Base-by-base conservation (phyloP, 2,329 filamentous ascomycete genomes). In the Hypocrella siamensis region DNA sequence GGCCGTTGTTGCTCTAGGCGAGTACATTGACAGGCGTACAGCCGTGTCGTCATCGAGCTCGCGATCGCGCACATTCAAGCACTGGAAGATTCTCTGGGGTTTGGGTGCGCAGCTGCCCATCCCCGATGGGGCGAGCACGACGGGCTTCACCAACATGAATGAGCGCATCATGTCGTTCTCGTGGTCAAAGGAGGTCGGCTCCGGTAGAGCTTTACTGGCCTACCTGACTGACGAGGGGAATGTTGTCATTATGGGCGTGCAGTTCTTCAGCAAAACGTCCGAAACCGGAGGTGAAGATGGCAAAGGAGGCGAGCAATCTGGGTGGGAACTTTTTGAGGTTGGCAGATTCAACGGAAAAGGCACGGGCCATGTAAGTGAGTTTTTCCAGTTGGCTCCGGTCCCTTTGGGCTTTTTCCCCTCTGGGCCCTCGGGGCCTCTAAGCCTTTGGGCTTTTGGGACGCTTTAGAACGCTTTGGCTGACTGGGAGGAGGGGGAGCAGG, bases 1-100 rank as follows among this genome's bases (percentile, higher is more conserved):
- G 2, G 53, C 54, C 30, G 41, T 75, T 17, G 52, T 61, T 12
- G 51, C 67, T 12, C 62, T 71, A 28, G 68, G 69, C 14, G 68
- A 74, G 43, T 42, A 54, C 24, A 44, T 49, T 11, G 52, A 55
- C 15, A 34, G 40, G 3, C 38, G 43, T 17, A 46, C 46, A 9
- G 43, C 42, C 16, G 41, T 46, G 21, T 40, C 40, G 25, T 41
- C 41, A 24, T 43, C 46, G 4, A 50, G 49, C 4, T 46, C 51
- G 31, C 49, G 56, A 7, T 49, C 49, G 8, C 52, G 57, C 12
- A 50, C 56, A 8, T 60, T 64, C 41, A 58, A 60, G 18, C 56
- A 55, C 12, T 74, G 69, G 68, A 54, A 59, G 34, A 56, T 66
- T 1, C 54, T 71, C 2, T 75, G 69, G 68, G 65, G 65, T 0